Evolutionary conservation across 192 early-diverging fungal genomes (phyloP), one percentile per base, ranked within the genome.

Genomic region (Backusella liffmaniae): DNA sequence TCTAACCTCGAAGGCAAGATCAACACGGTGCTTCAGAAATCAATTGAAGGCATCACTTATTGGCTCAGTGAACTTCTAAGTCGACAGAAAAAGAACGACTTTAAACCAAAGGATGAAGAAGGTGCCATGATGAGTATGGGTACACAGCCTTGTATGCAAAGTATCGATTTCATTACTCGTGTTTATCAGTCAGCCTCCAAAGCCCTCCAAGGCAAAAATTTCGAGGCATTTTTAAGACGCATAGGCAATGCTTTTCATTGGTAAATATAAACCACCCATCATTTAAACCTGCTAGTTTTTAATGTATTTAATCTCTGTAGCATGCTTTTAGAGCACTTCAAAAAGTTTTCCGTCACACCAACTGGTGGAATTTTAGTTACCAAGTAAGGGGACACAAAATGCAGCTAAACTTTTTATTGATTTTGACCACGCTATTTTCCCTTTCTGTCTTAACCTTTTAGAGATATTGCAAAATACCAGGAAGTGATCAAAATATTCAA

Each of bases 391-490:
- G 56, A 23, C 21, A 39, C 21, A 8, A 62, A 62, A 26, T 62
- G 23, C 2, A 3, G 23, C 56, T 62, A 62, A 62, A 62, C 56
- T 62, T 49, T 74, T 51, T 49, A 65, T 12, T 49, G 15, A 34
- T 53, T 44, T 15, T 32, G 44, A 26, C n/a, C 36, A 18, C 30
- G 26, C 18, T 67, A 34, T 36, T n/a, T 15, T 18, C 35, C 8
- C 23, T 37, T 39, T 39, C 37, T 39, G 37, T 1, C 5, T 65
- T 59, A 32, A 18, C 37, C 26, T 39, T 56, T 42, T 56, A 95
- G 93, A 79, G 98, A 99, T 79, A 91, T 99, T 67, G 90, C 96
- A 5, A 94, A 90, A 76, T 99, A 99, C 83, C 97, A 95, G 80
- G 94, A 98, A 84, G 81, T 89, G 0, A 90, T 99, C 44, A 80